Evolutionary conservation across 768 basidiomycete species (phyloP), one percentile per base, ranked within the genome.

Genomic region (Hygrophoropsis aurantiaca): DNA sequence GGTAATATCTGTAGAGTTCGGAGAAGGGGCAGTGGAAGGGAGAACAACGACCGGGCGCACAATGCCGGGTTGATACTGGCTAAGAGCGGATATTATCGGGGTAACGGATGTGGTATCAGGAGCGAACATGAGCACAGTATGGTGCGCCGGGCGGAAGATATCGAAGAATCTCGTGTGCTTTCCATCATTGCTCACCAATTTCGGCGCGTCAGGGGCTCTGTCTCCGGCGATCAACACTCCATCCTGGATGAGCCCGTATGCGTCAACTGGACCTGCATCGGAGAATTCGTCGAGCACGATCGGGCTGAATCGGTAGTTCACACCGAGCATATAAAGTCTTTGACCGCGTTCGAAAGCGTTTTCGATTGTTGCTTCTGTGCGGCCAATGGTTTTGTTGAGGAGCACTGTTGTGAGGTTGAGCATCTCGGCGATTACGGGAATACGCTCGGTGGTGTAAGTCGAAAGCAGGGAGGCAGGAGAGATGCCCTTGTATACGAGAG

Each of bases 381-480:
- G 13, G 16, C 30, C 4, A 1, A 61, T 38, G 13, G 44, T 24
- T 11, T 24, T 36, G 23, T 60, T 49, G 36, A 60, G 44, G 4
- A 70, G 47, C 3, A 40, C 47, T n/a, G 69, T 69, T 20, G 74
- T 71, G 23, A 64, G 50, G 40, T 70, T 47, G 18, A 79, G 68
- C 73, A 76, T 75, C 44, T 71, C 66, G 1, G 67, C 67, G 41
- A 78, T 71, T 25, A 78, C 69, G 1, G 70, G 74, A 26, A 77
- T 50, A 13, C 78, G 73, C 51, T 78, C 78, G 11, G 60, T 40
- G n/a, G 57, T 61, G 45, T 78, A 79, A 0, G 71, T 64, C 23
- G 69, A 59, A 4, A 79, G 70, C 11, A 79, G 62, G 5, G 63
- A 47, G 1, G 43, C 50, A 4, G 66, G 56, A 3, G 75, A 62